Conservation (phyloP, 345 rosid species). For the Theobroma cacao region DNA sequence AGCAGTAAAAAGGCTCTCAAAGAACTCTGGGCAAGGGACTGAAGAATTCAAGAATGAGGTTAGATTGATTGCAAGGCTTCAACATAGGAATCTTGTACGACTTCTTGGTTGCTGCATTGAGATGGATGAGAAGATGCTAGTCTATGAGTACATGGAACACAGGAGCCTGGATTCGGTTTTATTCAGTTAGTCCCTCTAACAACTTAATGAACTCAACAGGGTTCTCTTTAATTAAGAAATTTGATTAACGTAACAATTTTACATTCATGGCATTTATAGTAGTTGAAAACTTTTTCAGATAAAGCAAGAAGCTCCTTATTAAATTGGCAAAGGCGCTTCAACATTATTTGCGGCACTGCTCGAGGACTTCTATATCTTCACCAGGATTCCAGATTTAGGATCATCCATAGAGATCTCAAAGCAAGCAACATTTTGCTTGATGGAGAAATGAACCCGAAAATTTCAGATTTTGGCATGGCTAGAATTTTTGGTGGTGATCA, state of each 20-base stretch:
- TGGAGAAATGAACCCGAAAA: slow-evolving; percentile 61
- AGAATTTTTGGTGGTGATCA: slow-evolving; percentile 72
- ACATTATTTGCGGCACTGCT: slow-evolving; percentile 65
- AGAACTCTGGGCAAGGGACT: slow-evolving; percentile 63
- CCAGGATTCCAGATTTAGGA: slow-evolving; percentile 76
- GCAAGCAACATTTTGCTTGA: slow-evolving; percentile 80
- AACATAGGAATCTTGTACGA: slow-evolving; percentile 76
- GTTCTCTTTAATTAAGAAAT: neutral
- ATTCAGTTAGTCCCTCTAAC: slow-evolving; percentile 46
- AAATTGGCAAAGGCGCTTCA: slow-evolving; percentile 61
- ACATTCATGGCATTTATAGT: neutral
- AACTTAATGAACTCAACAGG: neutral
- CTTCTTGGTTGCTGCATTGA: slow-evolving; percentile 69
- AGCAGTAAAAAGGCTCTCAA: slow-evolving; percentile 81
- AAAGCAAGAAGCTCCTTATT: slow-evolving; percentile 38
- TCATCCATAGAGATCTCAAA: slow-evolving; percentile 78
- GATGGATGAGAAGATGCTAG: slow-evolving; percentile 65
- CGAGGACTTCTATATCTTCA: slow-evolving; percentile 82
- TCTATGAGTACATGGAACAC: slow-evolving; percentile 85
- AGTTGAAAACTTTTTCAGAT: slow-evolving; percentile 29
- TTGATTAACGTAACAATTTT: neutral
- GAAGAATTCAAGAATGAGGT: slow-evolving; percentile 91
- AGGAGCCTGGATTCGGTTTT: slow-evolving; percentile 67
- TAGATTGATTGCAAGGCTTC: slow-evolving; percentile 72
- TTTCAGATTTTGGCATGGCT: slow-evolving; percentile 91